These are phyloP conservation scores for Tetrapisispora namnaoensis DNA, from an alignment of 805 yeast species.

Conservation along the genomic window DNA sequence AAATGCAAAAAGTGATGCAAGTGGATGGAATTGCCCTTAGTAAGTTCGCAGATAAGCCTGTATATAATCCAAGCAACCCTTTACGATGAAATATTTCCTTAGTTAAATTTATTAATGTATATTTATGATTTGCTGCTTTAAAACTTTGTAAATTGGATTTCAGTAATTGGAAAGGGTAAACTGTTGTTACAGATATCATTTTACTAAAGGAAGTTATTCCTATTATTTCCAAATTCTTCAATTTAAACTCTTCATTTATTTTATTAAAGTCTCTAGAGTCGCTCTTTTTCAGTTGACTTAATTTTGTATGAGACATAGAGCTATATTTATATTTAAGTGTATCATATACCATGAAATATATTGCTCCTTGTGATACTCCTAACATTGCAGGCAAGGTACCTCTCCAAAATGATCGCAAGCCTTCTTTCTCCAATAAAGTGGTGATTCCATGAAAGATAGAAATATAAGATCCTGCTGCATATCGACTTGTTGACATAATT, in stretches of 20 bases:
- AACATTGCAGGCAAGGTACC: slow-evolving; percentile 68
- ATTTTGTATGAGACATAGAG: background rate
- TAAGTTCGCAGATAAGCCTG: slow-evolving; percentile 72
- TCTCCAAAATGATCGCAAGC: slow-evolving; percentile 54
- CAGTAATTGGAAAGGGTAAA: slow-evolving; percentile 81
- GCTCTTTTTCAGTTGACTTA: background rate
- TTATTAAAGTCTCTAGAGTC: slow-evolving; percentile 5
- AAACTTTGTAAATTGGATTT: slow-evolving; percentile 64
- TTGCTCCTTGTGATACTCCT: slow-evolving; percentile 81
- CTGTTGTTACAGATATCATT: slow-evolving; percentile 49
- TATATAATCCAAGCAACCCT: slow-evolving; percentile 65
- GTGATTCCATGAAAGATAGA: slow-evolving; percentile 48
- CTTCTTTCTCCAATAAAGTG: slow-evolving; percentile 44
- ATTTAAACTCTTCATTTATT: slow-evolving; percentile 9
- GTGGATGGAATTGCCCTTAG: slow-evolving; percentile 87
- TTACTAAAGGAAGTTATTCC: slow-evolving; percentile 61
- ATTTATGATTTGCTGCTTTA: slow-evolving; percentile 19
- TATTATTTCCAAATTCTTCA: slow-evolving; percentile 50
- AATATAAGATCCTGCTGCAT: slow-evolving; percentile 31
- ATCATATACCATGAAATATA: slow-evolving; percentile 83
- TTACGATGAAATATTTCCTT: slow-evolving; percentile 36
- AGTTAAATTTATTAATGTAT: slow-evolving; percentile 28
- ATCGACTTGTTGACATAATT: slow-evolving; percentile 45
- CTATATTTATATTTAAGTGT: slow-evolving; percentile 43
- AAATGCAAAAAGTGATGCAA: slow-evolving; percentile 77